phyloP scores from a whole-genome alignment of 805 yeast genomes.

The Yamadazyma scolyti region DNA sequence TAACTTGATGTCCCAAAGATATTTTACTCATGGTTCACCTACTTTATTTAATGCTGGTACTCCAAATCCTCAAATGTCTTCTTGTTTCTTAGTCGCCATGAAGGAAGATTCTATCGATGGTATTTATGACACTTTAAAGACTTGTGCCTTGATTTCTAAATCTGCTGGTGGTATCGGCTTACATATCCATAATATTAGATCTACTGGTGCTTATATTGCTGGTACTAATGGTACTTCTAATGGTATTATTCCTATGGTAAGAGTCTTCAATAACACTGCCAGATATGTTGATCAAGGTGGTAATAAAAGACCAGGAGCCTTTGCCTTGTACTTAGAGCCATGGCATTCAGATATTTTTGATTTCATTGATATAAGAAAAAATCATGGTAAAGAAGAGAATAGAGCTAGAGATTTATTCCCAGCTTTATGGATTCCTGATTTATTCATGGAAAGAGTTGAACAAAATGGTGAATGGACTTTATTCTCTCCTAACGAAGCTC shows the following conservation, averaged over 20 bases:
- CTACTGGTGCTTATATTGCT: conserved; percentile 59
- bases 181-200: conserved; percentile 57
- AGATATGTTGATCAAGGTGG: conserved; percentile 66
- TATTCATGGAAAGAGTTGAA: conserved; percentile 61
- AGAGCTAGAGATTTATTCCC: conserved; percentile 63
- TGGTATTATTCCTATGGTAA: conserved; percentile 60
- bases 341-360: conserved; percentile 63
- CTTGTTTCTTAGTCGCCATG: conserved; percentile 63
- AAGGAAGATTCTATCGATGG: conserved; percentile 62
- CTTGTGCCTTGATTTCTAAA: conserved; percentile 60
- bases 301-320: conserved; percentile 63
- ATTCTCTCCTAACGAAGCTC: conserved; percentile 58
- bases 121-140: conserved; percentile 56
- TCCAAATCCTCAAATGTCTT: conserved; percentile 56
- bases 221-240: conserved; percentile 63
- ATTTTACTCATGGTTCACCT: conserved; percentile 61
- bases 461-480: conserved; percentile 53
- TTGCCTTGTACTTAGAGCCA: conserved; percentile 58
- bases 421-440: conserved; percentile 61
- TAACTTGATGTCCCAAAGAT: conserved; percentile 56
- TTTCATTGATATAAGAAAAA: conserved; percentile 56
- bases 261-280: conserved; percentile 62
- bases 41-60: conserved; percentile 63
- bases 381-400: conserved; percentile 62
- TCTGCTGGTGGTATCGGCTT: conserved; percentile 64